Base-by-base conservation (phyloP, 106 monocot species). In the Triglochin maritima region DNA sequence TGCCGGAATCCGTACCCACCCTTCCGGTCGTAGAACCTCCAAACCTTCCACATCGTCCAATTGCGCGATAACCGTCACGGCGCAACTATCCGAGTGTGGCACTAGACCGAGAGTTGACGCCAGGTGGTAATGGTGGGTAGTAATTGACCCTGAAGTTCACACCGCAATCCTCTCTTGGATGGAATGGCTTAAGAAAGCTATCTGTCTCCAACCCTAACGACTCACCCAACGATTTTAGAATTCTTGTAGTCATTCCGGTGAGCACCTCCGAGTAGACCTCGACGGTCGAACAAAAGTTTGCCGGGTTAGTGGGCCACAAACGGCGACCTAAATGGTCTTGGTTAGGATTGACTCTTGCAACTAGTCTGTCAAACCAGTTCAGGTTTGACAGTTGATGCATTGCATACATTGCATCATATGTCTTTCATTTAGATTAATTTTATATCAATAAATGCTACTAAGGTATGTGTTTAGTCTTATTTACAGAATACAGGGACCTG, bases 1-100 rank as follows among this genome's bases (percentile, higher is more conserved):
- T 3, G n/a, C 8, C 50, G 65, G 50, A 12, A 29, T 29, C 29
- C 57, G 50, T 70, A 85, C 2, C 82, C 85, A 62, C 15, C 55
- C 72, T 85, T 82, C 52, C 44, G 56, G 52, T 11, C 52, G 52
- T 6, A 52, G 52, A 11, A 52, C 52, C 52, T 52, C 52, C 52
- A 52, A 11, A 11, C 52, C 52, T 2, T 52, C 52, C 52, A 11
- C 11, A 11, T 11, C 52, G 52, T 52, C 52, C 9, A 52, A 11
- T 11, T 52, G 52, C 52, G 52, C 52, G 52, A 52, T 6, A 0
- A 52, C 52, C 52, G 52, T 52, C 9, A 52, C 52, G 9, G 52
- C 52, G 2, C 52, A 8, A 11, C 52, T 11, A 11, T 52, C 52
- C 9, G 9, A 8, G 52, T 52, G 52, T 11, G 52, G 52, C 7